Evolutionary conservation across 2,329 filamentous ascomycete species (phyloP).

Genomic region (Diplocarpon rosae): DNA sequence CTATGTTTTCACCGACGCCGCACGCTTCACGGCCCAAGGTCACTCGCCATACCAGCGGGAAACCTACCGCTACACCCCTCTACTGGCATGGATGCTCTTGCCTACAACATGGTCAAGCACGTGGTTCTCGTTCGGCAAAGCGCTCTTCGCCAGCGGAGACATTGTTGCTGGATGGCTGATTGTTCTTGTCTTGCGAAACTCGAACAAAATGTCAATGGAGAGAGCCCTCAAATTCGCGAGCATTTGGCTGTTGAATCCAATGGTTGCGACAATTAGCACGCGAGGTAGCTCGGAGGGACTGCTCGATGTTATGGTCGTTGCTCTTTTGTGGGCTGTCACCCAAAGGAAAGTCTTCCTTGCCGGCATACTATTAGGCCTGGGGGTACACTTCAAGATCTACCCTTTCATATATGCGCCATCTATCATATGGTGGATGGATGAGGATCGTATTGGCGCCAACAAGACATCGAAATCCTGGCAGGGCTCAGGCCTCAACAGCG

Average conservation of each 20-base stretch:
- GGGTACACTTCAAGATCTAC: slow-evolving; percentile 97
- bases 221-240: slow-evolving; percentile 65
- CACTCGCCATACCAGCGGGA: slow-evolving; percentile 75
- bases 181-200: slow-evolving; percentile 38
- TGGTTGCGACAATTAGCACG: slow-evolving; percentile 96
- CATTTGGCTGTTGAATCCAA: slow-evolving; percentile 92
- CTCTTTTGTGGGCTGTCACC: slow-evolving; percentile 72
- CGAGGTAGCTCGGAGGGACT: slow-evolving; percentile 88
- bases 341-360: slow-evolving; percentile 51
- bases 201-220: slow-evolving; percentile 27
- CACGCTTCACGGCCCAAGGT: slow-evolving; percentile 59
- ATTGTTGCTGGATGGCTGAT: slow-evolving; percentile 76
- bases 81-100: slow-evolving; percentile 82
- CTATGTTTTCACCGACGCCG: slow-evolving; percentile 92
- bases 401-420: slow-evolving; percentile 88
- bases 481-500: slow-evolving; percentile 18
- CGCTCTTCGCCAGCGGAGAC: slow-evolving; percentile 75
- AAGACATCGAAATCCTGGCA: slow-evolving; percentile 14
- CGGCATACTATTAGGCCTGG: slow-evolving; percentile 65
- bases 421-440: slow-evolving; percentile 71
- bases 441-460: slow-evolving; percentile 31
- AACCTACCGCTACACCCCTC: slow-evolving; percentile 92
- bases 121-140: slow-evolving; percentile 74
- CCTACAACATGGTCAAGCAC: slow-evolving; percentile 54
- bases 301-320: slow-evolving; percentile 73